These are phyloP conservation scores for Neofusicoccum umdonicola DNA, from an alignment of 2,329 filamentous ascomycete species.

Conservation along the genomic window DNA sequence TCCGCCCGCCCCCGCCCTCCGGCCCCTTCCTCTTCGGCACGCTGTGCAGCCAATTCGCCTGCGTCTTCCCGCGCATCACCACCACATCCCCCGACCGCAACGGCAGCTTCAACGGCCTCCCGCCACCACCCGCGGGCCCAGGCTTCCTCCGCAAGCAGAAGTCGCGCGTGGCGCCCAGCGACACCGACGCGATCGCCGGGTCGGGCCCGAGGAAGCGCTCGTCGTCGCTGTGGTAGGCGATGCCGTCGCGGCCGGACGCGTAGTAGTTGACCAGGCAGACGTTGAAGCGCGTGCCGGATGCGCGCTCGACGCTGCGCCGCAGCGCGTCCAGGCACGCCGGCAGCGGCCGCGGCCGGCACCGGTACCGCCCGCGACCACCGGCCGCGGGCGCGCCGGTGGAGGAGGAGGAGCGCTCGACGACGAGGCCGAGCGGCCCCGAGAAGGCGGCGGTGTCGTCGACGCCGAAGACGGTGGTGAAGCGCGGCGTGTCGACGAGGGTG, in stretches of 20 bases:
- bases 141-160: conserved; percentile 78
- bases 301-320: conserved; percentile 61
- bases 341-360: conserved; percentile 65
- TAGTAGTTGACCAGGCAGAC: conserved; percentile 85
- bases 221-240: conserved; percentile 77
- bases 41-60: conserved; percentile 73
- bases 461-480: conserved; percentile 62
- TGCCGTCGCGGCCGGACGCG: conserved; percentile 71
- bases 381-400: conserved; percentile 21
- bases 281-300: conserved; percentile 65
- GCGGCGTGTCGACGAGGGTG: conserved; percentile 61
- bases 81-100: conserved; percentile 74
- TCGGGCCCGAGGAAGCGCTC: conserved; percentile 70
- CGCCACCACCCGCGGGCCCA: conserved; percentile 34
- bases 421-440: not conserved
- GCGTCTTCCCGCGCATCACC: conserved; percentile 73
- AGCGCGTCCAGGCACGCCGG: conserved; percentile 67
- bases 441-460: conserved; percentile 65
- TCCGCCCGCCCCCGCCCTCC: conserved; percentile 59
- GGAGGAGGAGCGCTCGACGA: conserved; percentile 46
- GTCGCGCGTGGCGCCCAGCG: conserved; percentile 68
- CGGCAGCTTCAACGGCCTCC: conserved; percentile 47
- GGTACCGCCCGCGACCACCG: conserved; percentile 48
- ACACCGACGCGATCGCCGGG: conserved; percentile 73
- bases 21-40: conserved; percentile 71